Evolutionary conservation across 495 filamentous ascomycete species (phyloP).

Genomic region (Tuber microsphaerosporum): DNA sequence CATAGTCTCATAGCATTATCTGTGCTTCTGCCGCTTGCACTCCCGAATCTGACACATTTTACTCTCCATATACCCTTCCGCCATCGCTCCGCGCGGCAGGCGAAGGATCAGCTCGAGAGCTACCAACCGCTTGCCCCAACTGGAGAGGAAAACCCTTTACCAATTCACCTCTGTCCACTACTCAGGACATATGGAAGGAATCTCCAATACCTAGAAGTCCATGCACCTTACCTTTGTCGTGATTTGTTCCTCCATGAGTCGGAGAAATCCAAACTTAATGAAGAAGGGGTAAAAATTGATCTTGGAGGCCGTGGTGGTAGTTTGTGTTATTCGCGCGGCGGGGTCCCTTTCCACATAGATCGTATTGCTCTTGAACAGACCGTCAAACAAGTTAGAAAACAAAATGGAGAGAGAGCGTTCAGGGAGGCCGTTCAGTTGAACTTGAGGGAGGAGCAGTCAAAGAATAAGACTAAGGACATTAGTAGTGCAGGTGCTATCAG

Average conservation of each 20-base stretch:
- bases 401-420: conserved; percentile 23
- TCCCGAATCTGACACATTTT: conserved; percentile 39
- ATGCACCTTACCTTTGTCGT: conserved; percentile 38
- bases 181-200: conserved; percentile 38
- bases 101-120: conserved; percentile 14
- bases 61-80: conserved; percentile 35
- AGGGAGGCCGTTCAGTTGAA: conserved; percentile 24
- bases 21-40: conserved; percentile 35
- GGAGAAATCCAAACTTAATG: conserved; percentile 34
- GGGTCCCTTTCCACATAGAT: conserved; percentile 24
- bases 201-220: conserved; percentile 34
- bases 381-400: conserved; percentile 26
- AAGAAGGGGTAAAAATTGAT: conserved; percentile 33
- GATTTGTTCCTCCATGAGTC: conserved; percentile 36
- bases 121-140: conserved; percentile 23
- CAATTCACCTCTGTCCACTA: conserved; percentile 38
- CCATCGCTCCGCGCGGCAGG: conserved; percentile 16
- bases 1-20: conserved; percentile 20
- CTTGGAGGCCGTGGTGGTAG: conserved; percentile 21
- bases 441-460: conserved; percentile 19
- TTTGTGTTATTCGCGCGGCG: conserved; percentile 5
- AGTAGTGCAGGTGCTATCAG: conserved; percentile 26
- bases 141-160: conserved; percentile 5
- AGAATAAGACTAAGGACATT: conserved; percentile 16
- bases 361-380: conserved; percentile 31